Conservation (phyloP, 768 basidiomycete genomes). For the Boletus subparvulus region DNA sequence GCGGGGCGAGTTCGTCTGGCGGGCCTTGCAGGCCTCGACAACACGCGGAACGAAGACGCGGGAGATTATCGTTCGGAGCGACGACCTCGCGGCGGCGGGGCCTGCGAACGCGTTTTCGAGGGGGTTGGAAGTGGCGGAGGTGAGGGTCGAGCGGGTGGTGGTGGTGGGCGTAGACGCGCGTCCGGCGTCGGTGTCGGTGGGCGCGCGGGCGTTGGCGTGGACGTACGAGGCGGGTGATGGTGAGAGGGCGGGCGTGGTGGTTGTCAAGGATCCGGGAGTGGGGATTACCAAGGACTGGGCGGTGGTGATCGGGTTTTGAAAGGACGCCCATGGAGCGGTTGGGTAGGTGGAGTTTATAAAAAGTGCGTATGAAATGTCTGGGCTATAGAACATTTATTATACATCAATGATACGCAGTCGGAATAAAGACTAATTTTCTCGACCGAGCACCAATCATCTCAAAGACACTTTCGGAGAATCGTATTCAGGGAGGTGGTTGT, state of each 20-base stretch:
- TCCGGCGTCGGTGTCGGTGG: slow-evolving; percentile 60
- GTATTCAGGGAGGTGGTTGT: neutral
- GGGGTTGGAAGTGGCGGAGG: slow-evolving; percentile 48
- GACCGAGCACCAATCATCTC: too few species aligned
- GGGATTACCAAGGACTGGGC: slow-evolving; percentile 63
- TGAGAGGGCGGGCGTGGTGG: slow-evolving; percentile 57
- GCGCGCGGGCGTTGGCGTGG: slow-evolving; percentile 55
- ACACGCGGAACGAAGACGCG: slow-evolving; percentile 26
- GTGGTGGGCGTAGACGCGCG: slow-evolving; percentile 66
- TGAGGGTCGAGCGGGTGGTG: slow-evolving; percentile 81
- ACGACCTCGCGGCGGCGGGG: slow-evolving; percentile 59
- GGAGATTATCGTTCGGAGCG: slow-evolving; percentile 48
- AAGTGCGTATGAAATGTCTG: neutral
- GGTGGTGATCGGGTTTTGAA: slow-evolving; percentile 39
- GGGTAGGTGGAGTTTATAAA: neutral
- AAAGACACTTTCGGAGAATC: neutral
- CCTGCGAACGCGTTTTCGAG: slow-evolving; percentile 66
- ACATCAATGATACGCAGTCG: neutral
- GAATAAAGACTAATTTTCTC: neutral
- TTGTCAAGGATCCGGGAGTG: slow-evolving; percentile 73
- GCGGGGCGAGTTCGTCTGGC: slow-evolving; percentile 82
- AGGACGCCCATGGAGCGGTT: neutral
- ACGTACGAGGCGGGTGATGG: slow-evolving; percentile 64
- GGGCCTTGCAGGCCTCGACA: slow-evolving; percentile 63
- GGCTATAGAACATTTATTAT: neutral